Conservation (phyloP, 345 rosid species). For the Lenwebbia sp. region DNA sequence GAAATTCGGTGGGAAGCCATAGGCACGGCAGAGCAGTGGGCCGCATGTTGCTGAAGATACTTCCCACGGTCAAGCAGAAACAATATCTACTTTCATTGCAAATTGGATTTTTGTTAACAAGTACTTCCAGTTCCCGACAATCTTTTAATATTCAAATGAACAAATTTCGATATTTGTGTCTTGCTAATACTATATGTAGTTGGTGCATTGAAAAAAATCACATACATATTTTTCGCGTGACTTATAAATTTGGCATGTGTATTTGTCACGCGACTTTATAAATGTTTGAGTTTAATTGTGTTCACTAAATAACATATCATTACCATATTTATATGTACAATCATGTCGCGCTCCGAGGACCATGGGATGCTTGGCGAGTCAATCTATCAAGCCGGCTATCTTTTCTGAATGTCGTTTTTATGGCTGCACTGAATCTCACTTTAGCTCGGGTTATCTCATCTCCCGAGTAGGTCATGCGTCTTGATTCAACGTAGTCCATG, state of each 20-base stretch:
- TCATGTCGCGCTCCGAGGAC: neutral
- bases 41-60: neutral
- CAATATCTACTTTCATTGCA: neutral
- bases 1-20: neutral
- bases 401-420: neutral
- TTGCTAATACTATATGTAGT: neutral
- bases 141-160: neutral
- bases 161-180: neutral
- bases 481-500: neutral
- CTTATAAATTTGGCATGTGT: neutral
- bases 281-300: neutral
- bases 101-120: neutral
- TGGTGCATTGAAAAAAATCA: neutral
- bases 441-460: rapidly evolving
- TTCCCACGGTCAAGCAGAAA: neutral
- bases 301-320: neutral
- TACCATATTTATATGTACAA: neutral
- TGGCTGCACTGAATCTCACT: neutral
- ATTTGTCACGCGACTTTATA: neutral
- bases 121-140: neutral
- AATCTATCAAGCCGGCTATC: neutral
- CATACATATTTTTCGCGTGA: rapidly evolving
- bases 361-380: neutral
- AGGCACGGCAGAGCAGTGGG: neutral
- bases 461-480: rapidly evolving